Base-by-base conservation (phyloP, 2,329 filamentous ascomycete genomes). In the Clonostachys rhizophaga region DNA sequence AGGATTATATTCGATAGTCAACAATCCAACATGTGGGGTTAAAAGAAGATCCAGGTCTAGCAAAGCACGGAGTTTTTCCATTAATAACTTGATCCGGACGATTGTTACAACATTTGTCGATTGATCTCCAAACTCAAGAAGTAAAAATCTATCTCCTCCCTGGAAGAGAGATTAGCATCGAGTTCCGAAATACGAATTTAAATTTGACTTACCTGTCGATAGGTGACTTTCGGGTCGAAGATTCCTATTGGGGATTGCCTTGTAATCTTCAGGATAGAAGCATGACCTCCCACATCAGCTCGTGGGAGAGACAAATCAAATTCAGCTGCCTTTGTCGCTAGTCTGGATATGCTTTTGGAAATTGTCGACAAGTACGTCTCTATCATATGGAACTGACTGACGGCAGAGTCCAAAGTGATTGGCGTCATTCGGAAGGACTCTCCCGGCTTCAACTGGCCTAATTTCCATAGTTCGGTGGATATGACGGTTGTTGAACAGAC, bases 371-470 rank as follows among this genome's bases (percentile, higher is more conserved):
- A 24, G 7, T 24, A 24, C 20, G 20, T 24, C 6, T 24, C 20
- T 24, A 24, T 24, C 20, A 5, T 5, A 24, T 24, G 20, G 20
- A 24, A 24, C 20, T 24, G 20, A 24, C 34, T 10, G 12, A 43
- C 5, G 18, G 42, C 16, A 14, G 42, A 14, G 6, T 13, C 18
- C n/a, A 43, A n/a, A 34, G 42, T 33, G 12, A 43, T 24, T 5
- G 18, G 42, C 3, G 18, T 30, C 18, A 43, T 30, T 11, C 42
- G 10, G 42, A 43, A 30, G 17, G 30, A 75, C 54, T 82, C 76
- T 5, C 81, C 81, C 4, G 81, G 73, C 50, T 78, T 79, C 24
- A 84, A 61, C 56, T 85, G 81, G 0, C 81, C 81, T 10, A 85
- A 55, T 54, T 82, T 80, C 79, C 79, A 84, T 55, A 75, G 70